Percentiles rank a stretch among this genome's conserved stretches.
Conservation (phyloP, 495 filamentous ascomycete species). For the Filosporella fistucella region DNA sequence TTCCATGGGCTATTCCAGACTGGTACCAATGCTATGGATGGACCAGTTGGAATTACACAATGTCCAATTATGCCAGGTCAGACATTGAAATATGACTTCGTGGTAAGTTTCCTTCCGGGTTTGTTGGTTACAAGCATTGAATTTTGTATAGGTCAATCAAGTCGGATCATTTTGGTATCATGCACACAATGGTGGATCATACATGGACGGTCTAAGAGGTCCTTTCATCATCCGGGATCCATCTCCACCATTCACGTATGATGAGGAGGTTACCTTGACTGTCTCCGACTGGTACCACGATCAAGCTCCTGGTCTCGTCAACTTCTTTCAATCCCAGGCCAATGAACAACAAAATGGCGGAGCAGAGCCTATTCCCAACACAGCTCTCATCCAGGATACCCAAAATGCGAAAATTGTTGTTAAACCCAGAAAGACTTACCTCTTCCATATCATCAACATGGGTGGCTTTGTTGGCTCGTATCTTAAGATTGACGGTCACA, state of each 20-base stretch:
- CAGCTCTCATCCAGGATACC: slow-evolving; percentile 36
- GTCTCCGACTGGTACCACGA: slow-evolving; percentile 61
- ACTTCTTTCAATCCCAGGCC: slow-evolving; percentile 2
- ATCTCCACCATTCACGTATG: slow-evolving; percentile 58
- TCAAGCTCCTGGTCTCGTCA: slow-evolving; percentile 25
- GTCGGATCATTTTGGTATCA: slow-evolving; percentile 21
- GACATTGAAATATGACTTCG: slow-evolving; percentile 40
- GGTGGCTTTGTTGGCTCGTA: slow-evolving; percentile 56
- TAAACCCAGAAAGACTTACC: slow-evolving; percentile 68
- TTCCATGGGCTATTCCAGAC: slow-evolving; percentile 79
- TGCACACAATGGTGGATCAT: slow-evolving; percentile 13
- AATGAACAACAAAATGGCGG: neutral
- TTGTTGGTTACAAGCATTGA: neutral
- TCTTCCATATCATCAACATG: slow-evolving; percentile 71
- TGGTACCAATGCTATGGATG: slow-evolving; percentile 47
- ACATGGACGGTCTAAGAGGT: slow-evolving; percentile 43
- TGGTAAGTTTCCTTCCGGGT: neutral
- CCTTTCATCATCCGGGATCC: slow-evolving; percentile 70
- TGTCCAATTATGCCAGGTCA: slow-evolving; percentile 33
- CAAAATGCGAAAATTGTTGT: slow-evolving; percentile 60
- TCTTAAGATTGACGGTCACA: slow-evolving; percentile 63
- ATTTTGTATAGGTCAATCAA: neutral
- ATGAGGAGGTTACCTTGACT: slow-evolving; percentile 58
- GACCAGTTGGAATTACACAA: slow-evolving; percentile 35
- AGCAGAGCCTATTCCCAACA: slow-evolving; percentile 12